Percentiles rank a stretch among this genome's conserved stretches.
phyloP scores from a whole-genome alignment of 2,329 filamentous ascomycete species.

The Thielaviopsis populi region DNA sequence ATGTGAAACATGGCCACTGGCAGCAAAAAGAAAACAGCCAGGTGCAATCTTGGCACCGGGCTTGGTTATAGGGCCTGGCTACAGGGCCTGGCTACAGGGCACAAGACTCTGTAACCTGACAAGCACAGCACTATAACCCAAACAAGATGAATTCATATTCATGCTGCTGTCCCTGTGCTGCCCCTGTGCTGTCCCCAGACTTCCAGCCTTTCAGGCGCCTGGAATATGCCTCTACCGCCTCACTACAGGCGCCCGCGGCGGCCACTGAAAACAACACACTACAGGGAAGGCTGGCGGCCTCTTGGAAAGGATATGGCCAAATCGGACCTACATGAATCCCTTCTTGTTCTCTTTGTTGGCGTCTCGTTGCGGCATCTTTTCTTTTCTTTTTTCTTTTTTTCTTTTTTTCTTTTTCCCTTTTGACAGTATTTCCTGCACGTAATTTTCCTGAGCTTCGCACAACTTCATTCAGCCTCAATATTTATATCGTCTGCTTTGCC shows the following conservation, averaged over 20 bases:
- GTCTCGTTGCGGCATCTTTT: neutral
- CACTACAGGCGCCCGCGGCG: neutral
- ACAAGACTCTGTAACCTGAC: neutral
- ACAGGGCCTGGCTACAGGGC: neutral
- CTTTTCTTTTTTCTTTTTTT: too few species aligned
- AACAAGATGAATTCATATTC: neutral
- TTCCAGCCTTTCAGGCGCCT: too few species aligned
- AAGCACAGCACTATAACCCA: neutral
- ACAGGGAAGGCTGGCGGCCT: neutral
- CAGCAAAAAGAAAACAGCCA: neutral
- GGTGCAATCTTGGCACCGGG: neutral
- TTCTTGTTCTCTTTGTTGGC: too few species aligned
- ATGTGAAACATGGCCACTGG: neutral
- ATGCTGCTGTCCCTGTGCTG: too few species aligned
- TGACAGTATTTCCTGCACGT: neutral
- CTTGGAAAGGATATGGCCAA: neutral
- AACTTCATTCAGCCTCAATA: neutral
- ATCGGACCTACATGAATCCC: neutral
- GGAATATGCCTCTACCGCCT: neutral
- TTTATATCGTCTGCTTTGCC: neutral
- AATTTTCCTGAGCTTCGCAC: neutral
- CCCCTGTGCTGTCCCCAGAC: too few species aligned
- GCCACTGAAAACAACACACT: neutral
- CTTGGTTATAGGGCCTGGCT: neutral
- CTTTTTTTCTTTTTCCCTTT: too few species aligned